Conservation (phyloP, 305 asterid species). For the Fraxinus nigra region DNA sequence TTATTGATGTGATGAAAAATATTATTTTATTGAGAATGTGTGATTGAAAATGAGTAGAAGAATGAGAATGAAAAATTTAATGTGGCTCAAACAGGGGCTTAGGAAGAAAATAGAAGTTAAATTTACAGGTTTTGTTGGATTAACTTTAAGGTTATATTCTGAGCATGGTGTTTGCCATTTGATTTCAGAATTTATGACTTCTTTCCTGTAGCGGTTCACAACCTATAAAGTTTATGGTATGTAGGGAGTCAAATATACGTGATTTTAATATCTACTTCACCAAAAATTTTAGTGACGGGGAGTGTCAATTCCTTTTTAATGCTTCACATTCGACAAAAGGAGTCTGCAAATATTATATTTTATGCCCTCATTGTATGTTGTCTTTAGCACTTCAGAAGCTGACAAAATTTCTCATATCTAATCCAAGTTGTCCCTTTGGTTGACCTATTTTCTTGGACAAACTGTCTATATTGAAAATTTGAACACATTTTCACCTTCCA, state of each 20-base stretch:
- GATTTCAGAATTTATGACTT: conserved; percentile 6
- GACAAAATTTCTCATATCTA: background rate
- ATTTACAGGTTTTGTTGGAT: background rate
- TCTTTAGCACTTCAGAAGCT: background rate
- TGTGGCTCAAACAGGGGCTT: background rate
- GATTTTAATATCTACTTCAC: background rate
- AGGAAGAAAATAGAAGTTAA: background rate
- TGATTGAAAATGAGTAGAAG: too few species aligned
- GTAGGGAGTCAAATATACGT: background rate
- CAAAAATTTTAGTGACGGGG: background rate
- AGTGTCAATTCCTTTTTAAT: background rate
- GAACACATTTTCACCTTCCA: background rate
- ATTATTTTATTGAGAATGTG: too few species aligned
- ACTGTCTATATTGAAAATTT: background rate
- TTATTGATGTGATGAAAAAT: too few species aligned
- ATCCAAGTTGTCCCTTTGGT: background rate
- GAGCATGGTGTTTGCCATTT: conserved; percentile 12
- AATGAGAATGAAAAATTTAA: too few species aligned
- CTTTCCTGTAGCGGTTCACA: background rate
- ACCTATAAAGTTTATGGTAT: background rate
- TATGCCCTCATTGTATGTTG: background rate
- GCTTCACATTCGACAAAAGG: background rate
- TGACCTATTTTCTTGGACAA: background rate
- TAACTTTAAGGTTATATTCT: background rate
- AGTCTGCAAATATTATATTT: background rate